A percentile compares a stretch with the other conserved stretches of the same genome.
These are phyloP conservation scores for Pisolithus thermaeus DNA, from an alignment of 1,284 basidiomycete species.

Conservation along the genomic window DNA sequence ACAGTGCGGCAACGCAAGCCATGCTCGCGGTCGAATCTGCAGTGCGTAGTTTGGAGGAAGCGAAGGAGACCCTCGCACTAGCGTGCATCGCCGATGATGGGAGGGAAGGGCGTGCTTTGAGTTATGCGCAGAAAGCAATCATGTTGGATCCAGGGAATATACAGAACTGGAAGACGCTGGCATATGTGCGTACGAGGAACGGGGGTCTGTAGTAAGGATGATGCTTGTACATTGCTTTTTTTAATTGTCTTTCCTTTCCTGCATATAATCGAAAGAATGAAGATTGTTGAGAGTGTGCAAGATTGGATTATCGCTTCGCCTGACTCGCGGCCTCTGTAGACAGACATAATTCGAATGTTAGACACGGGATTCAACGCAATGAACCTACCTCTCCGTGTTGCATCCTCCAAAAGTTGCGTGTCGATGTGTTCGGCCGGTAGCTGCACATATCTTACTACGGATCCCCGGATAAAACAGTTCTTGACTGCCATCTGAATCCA, in stretches of 20 bases:
- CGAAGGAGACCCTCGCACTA: constrained; percentile 38
- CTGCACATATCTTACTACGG: constrained; percentile 96
- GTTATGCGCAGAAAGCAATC: constrained; percentile 58
- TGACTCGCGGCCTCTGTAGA: constrained; percentile 48
- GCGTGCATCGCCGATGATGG: constrained; percentile 33
- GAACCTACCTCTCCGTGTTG: constrained; percentile 85
- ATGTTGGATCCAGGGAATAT: constrained; percentile 60
- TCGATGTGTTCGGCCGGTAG: constrained; percentile 91
- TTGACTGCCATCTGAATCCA: constrained; percentile 89
- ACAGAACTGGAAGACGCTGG: constrained; percentile 56
- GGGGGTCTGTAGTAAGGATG: constrained; percentile 1
- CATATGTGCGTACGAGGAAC: constrained; percentile 39
- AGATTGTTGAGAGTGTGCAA: no score
- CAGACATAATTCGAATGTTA: constrained; percentile 6
- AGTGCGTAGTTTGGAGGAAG: constrained; percentile 25
- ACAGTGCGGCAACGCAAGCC: constrained; percentile 36
- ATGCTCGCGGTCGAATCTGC: constrained; percentile 29
- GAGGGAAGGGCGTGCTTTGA: constrained; percentile 29
- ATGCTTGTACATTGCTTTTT: not conserved
- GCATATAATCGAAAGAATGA: no score
- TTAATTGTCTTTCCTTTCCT: not conserved
- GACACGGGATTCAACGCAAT: not conserved
- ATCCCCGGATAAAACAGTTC: constrained; percentile 98
- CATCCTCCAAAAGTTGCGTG: constrained; percentile 94
- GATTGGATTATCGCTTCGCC: constrained; percentile 41